A percentile compares a stretch with the other conserved stretches of the same genome.
Conservation (phyloP, 148 eudicot species). For the Simmondsia chinensis region DNA sequence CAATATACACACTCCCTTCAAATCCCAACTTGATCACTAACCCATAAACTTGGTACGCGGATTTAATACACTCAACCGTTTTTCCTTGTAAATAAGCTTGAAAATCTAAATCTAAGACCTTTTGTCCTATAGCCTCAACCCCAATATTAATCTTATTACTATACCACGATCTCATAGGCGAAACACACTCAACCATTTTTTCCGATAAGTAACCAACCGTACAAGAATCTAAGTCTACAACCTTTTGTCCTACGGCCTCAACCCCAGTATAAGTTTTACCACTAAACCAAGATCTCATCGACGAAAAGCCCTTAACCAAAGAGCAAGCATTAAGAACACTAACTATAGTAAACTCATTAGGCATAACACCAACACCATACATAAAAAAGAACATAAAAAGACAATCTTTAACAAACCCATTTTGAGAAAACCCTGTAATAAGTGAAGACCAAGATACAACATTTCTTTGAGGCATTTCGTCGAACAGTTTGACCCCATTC, state of each 20-base stretch:
- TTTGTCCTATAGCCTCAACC: too few relatives aligned
- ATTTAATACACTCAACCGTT: conserved; percentile 8
- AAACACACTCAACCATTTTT: too few relatives aligned
- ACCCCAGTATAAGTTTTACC: too few relatives aligned
- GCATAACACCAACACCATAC: conserved; percentile 28
- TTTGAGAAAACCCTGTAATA: conserved; percentile 38
- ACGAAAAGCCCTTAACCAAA: too few relatives aligned
- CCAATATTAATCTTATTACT: too few relatives aligned
- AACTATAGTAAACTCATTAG: conserved; percentile 46
- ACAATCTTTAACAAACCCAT: conserved; percentile 29
- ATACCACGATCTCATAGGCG: too few relatives aligned
- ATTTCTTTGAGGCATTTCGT: conserved; percentile 58
- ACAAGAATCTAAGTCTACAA: too few relatives aligned
- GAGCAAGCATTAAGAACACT: conserved; percentile 50
- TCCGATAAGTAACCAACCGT: too few relatives aligned
- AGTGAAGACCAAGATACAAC: conserved; percentile 54
- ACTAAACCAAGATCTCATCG: too few relatives aligned
- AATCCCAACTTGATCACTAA: conserved; percentile 40
- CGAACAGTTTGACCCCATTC: conserved; percentile 41
- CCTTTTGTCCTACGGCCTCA: too few relatives aligned
- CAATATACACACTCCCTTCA: conserved; percentile 27
- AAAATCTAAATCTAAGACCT: too few relatives aligned
- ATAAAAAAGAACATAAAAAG: conserved; percentile 30
- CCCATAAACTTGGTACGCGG: conserved; percentile 32
- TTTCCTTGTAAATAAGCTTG: too few relatives aligned